Base-by-base conservation (phyloP, 2,329 filamentous ascomycete species). In the Basipetospora chlamydospora region DNA sequence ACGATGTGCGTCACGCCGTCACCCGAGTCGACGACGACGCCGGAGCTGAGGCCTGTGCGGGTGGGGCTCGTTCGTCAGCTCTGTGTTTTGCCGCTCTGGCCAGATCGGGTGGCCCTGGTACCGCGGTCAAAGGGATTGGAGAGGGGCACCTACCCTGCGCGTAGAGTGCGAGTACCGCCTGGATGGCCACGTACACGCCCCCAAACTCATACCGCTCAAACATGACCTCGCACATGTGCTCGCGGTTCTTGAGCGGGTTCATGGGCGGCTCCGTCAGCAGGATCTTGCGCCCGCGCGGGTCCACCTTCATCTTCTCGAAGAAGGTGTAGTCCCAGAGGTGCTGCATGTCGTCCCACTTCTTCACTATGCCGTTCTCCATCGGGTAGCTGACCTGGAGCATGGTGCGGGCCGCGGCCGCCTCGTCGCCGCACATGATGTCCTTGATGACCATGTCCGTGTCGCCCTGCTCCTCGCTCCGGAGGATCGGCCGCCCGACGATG, bases 331-430 rank as follows among this genome's bases (percentile, higher is more conserved):
- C 88, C 90, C 90, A 98, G 39, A 98, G 77, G 56, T 96, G 88
- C 66, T 94, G 84, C 90, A 98, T 98, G 60, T 98, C 90, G 49
- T 98, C 90, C 90, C 90, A 98, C 55, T 86, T 87, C 73, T 95
- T 96, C 47, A 98, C 86, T 52, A 98, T 96, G 51, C 90, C 90
- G 58, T 98, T 98, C 61, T 98, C 90, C 90, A 98, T 98, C 49
- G 90, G 90, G 58, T 98, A 98, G 60, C 81, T 93, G 55, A 98
- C 92, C 61, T 98, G 90, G 42, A 98, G 77, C 86, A 95, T 94
- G 43, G 83, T 94, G 52, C 90, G 78, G 46, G 90, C 88, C 37
- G 86, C 86, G 12, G 90, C 87, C 34, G 90, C 90, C 64, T 98
- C 88, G 64, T 98, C 90, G 57, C 90, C 90, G 63, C 88, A 96